Evolutionary conservation across 2,329 filamentous ascomycete species (phyloP).

Genomic region (Xylaria digitata): DNA sequence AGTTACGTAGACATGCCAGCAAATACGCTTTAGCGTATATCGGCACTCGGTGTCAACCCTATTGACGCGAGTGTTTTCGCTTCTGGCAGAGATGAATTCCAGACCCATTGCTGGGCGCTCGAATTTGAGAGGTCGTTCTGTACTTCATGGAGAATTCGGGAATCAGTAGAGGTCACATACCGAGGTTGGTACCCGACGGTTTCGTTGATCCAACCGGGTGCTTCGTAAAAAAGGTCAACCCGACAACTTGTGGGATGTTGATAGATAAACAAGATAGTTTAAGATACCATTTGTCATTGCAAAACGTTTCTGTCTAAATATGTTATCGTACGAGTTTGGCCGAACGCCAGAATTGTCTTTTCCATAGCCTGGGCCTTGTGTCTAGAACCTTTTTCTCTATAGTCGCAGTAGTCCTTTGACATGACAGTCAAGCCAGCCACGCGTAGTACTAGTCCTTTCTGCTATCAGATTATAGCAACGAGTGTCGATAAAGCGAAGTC

Average conservation of each 20-base stretch:
- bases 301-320: slow-evolving; percentile 8
- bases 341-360: background rate
- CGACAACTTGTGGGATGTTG: background rate
- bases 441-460: slow-evolving; percentile 2
- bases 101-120: slow-evolving; percentile 68
- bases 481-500: slow-evolving; percentile 2
- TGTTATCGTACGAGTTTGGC: slow-evolving; percentile 13
- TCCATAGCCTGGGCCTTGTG: background rate
- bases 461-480: background rate
- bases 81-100: slow-evolving; percentile 63
- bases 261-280: slow-evolving; percentile 8
- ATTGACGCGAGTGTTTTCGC: slow-evolving; percentile 66
- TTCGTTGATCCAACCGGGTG: background rate
- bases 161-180: slow-evolving; percentile 70
- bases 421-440: background rate
- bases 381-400: background rate
- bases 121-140: slow-evolving; percentile 67
- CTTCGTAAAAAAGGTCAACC: background rate
- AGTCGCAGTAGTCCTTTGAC: no score
- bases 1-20: slow-evolving; percentile 43
- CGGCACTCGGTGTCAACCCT: slow-evolving; percentile 61
- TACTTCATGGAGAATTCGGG: slow-evolving; percentile 63
- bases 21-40: slow-evolving; percentile 54
- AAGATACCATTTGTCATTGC: slow-evolving; percentile 26
- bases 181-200: background rate